A percentile compares a stretch with the other conserved stretches of the same genome.
Conservation (phyloP, 768 basidiomycete genomes). For the Amanita rubescens region DNA sequence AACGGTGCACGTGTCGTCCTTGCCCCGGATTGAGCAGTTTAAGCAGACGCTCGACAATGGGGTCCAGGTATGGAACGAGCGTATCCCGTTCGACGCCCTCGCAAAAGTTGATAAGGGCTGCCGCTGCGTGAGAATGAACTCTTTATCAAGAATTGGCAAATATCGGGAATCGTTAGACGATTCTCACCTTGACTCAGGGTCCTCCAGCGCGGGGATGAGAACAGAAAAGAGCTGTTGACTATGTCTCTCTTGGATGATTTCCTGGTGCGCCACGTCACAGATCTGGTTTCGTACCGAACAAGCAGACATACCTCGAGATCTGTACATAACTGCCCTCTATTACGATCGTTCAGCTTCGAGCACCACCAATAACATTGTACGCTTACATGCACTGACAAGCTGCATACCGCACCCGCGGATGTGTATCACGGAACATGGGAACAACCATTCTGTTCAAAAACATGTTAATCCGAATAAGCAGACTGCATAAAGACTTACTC, state of each 20-base stretch:
- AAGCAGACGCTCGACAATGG: constrained; percentile 66
- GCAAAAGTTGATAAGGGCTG: constrained; percentile 87
- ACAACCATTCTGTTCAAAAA: constrained; percentile 49
- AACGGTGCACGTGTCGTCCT: constrained; percentile 40
- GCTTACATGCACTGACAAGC: constrained; percentile 86
- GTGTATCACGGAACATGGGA: constrained; percentile 70
- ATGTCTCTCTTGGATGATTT: constrained; percentile 67
- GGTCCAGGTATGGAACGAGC: constrained; percentile 70
- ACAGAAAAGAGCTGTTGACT: constrained; percentile 63
- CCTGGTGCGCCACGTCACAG: constrained; percentile 28
- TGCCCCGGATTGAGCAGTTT: constrained; percentile 51
- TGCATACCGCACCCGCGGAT: constrained; percentile 69
- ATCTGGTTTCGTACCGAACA: too few species aligned
- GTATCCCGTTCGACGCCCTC: constrained; percentile 74
- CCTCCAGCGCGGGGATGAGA: constrained; percentile 66
- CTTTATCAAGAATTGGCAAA: constrained; percentile 29
- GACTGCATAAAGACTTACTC: constrained; percentile 42
- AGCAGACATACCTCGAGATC: constrained; percentile 62
- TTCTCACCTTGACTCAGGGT: constrained; percentile 61
- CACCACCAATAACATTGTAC: neutral
- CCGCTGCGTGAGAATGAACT: constrained; percentile 81
- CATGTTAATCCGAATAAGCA: neutral
- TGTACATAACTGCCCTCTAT: constrained; percentile 81
- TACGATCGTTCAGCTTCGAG: neutral
- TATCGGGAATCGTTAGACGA: neutral